A percentile compares a stretch with the other conserved stretches of the same genome.
phyloP scores from a whole-genome alignment of 1,139 yeast species.

The Geotrichum reessii region DNA sequence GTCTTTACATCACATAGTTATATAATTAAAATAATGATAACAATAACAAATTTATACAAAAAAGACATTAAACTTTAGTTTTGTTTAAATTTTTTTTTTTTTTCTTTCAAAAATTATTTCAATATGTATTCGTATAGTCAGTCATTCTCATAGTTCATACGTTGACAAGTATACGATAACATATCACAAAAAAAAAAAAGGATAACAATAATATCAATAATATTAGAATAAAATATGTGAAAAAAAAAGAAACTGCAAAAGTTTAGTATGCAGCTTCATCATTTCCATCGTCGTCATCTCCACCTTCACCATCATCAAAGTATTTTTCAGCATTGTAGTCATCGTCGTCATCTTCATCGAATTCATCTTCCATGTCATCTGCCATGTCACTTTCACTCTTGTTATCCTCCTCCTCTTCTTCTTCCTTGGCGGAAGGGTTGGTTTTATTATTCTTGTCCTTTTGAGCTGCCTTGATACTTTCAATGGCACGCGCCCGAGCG shows the following conservation, averaged over 20 bases:
- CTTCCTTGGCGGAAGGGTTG: constrained; percentile 41
- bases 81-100: too few species aligned
- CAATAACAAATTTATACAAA: too few species aligned
- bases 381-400: constrained; percentile 58
- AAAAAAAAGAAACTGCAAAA: not conserved
- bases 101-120: too few species aligned
- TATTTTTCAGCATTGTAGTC: constrained; percentile 59
- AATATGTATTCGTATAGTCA: too few species aligned
- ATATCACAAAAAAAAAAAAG: too few species aligned
- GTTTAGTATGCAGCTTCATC: constrained; percentile 62
- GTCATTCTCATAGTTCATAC: too few species aligned
- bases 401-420: constrained; percentile 45
- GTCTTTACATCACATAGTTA: too few species aligned
- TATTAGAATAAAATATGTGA: too few species aligned
- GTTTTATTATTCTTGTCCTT: constrained; percentile 27
- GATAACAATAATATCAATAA: too few species aligned
- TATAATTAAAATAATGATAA: too few species aligned
- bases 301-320: constrained; percentile 44
- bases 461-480: constrained; percentile 18
- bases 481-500: constrained; percentile 36
- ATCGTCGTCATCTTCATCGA: constrained; percentile 72
- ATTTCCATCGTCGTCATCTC: constrained; percentile 44
- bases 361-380: constrained; percentile 72
- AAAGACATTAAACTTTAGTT: too few species aligned
- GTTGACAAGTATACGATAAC: too few species aligned